These are phyloP conservation scores for Anthracocystis panici-leucophaei DNA, from an alignment of 1,284 basidiomycete species.

Conservation along the genomic window DNA sequence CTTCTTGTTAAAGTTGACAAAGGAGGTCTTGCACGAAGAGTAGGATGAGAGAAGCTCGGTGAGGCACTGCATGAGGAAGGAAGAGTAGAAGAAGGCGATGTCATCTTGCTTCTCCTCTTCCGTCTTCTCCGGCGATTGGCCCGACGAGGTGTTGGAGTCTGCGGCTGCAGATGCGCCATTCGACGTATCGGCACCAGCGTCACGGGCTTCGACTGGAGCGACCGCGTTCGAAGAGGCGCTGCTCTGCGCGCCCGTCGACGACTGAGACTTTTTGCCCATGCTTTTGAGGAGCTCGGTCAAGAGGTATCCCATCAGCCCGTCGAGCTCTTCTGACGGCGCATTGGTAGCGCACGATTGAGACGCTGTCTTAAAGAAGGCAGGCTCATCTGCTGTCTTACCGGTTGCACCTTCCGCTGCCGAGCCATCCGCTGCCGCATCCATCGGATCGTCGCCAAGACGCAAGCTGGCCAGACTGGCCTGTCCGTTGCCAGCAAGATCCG, in stretches of 20 bases:
- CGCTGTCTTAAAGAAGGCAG: conserved; percentile 34
- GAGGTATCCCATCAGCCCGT: conserved; percentile 79
- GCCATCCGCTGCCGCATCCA: conserved; percentile 73
- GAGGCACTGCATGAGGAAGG: conserved; percentile 90
- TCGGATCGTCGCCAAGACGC: conserved; percentile 74
- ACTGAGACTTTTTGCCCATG: conserved; percentile 18
- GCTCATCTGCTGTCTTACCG: conserved; percentile 35
- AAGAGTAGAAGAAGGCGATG: conserved; percentile 76
- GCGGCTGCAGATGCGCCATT: neutral
- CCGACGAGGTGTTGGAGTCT: neutral
- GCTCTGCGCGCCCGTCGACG: conserved; percentile 1
- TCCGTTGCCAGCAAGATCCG: conserved; percentile 51
- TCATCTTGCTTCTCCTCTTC: conserved; percentile 48
- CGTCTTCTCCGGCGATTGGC: conserved; percentile 18
- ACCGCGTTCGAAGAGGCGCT: neutral
- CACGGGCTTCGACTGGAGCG: neutral
- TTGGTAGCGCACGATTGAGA: conserved; percentile 10
- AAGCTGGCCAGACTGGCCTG: conserved; percentile 48
- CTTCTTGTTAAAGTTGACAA: conserved; percentile 80
- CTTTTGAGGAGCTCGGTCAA: conserved; percentile 77
- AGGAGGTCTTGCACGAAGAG: conserved; percentile 86
- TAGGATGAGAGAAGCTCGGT: conserved; percentile 95
- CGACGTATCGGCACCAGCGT: neutral
- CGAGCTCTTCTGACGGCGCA: conserved; percentile 67
- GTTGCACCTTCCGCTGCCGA: conserved; percentile 67